Evolutionary conservation across 345 rosid species (phyloP).

Genomic region (Erucastrum elatum): DNA sequence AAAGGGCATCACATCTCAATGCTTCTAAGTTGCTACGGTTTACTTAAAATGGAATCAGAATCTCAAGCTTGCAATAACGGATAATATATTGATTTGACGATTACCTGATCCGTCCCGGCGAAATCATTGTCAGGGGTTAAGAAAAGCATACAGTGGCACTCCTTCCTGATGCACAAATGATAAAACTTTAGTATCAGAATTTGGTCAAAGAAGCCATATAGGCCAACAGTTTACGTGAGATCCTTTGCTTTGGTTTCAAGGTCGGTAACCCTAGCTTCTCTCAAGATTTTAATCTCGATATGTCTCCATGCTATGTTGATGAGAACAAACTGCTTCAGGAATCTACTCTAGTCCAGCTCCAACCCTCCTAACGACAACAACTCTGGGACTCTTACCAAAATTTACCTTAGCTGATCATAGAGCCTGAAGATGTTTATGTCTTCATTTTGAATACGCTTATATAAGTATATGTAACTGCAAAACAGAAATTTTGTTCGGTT

Average conservation of each 20-base stretch:
- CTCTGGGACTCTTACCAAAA: neutral
- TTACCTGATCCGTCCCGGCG: conserved; percentile 91
- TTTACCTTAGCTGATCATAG: neutral
- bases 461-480: neutral
- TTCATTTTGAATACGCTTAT: neutral
- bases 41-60: too few relatives aligned
- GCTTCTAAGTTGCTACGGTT: neutral
- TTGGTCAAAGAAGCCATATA: too few relatives aligned
- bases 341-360: neutral
- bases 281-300: neutral
- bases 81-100: neutral
- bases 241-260: neutral
- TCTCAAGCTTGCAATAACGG: neutral
- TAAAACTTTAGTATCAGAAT: neutral
- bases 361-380: neutral
- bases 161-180: conserved; percentile 64
- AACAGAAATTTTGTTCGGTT: neutral
- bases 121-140: conserved; percentile 96
- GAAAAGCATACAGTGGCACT: conserved; percentile 99
- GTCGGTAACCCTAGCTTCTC: conserved; percentile 8
- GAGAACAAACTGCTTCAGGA: conserved; percentile 1
- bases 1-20: neutral
- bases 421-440: neutral
- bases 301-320: neutral
- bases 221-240: too few relatives aligned